These are phyloP conservation scores for Reticulascus tulasneorum DNA, from an alignment of 2,329 filamentous ascomycete species.

Conservation along the genomic window DNA sequence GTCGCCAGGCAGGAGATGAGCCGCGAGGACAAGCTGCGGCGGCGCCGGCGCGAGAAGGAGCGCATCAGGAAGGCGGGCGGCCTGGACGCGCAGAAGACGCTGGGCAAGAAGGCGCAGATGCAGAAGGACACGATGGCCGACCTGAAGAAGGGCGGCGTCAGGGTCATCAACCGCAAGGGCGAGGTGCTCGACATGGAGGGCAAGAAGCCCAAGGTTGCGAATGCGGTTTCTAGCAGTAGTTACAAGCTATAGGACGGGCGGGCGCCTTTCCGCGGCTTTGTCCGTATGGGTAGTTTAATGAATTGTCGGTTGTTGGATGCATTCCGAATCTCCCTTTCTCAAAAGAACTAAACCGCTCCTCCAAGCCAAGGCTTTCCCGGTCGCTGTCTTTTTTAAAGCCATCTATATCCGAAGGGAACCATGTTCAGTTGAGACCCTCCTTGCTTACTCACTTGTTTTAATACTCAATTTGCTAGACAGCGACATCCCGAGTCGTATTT, in stretches of 20 bases:
- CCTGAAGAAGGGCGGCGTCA: constrained; percentile 81
- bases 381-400: too few relatives aligned
- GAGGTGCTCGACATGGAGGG: constrained; percentile 81
- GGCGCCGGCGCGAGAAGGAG: constrained; percentile 80
- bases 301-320: not conserved
- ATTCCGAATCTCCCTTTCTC: too few relatives aligned
- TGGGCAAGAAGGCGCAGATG: constrained; percentile 53
- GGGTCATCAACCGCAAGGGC: constrained; percentile 87
- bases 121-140: constrained; percentile 54
- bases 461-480: too few relatives aligned
- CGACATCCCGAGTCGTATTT: too few relatives aligned
- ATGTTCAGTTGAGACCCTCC: too few relatives aligned
- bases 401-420: too few relatives aligned
- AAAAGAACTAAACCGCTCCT: too few relatives aligned
- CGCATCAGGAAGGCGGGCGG: constrained; percentile 67
- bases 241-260: constrained; percentile 53
- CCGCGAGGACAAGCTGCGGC: constrained; percentile 76
- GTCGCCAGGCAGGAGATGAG: constrained; percentile 82
- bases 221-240: constrained; percentile 48
- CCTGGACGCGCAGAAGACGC: constrained; percentile 37
- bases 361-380: too few relatives aligned
- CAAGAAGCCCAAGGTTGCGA: constrained; percentile 60
- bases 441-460: too few relatives aligned
- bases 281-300: not conserved
- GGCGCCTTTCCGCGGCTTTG: not conserved